Evolutionary conservation across 208 protist species (phyloP).

Genomic region (Novymonas esmeraldas): DNA sequence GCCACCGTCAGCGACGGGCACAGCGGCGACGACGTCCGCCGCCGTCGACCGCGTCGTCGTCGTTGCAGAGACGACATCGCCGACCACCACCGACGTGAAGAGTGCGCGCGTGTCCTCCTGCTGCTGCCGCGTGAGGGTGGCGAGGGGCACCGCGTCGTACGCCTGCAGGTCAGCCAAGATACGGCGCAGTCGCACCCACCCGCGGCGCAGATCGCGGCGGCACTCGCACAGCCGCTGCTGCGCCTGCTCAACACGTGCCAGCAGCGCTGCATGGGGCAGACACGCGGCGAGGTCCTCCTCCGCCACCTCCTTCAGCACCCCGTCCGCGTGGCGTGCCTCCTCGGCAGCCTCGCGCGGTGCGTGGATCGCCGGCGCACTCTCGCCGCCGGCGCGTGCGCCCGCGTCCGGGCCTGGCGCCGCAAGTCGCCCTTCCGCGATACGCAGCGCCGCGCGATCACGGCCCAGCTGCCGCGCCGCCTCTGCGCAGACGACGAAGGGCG

Average conservation of each 20-base stretch:
- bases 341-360: too few species aligned
- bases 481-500: conserved; percentile 38
- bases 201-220: conserved; percentile 5
- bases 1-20: too few species aligned
- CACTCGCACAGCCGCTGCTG: background rate
- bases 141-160: conserved; percentile 22
- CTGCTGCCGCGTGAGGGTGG: conserved; percentile 13
- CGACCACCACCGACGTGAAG: conserved; percentile 10
- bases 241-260: conserved; percentile 17
- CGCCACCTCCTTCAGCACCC: too few species aligned
- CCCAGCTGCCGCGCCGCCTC: conserved; percentile 41
- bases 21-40: background rate
- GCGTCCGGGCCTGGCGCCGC: background rate
- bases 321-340: too few species aligned
- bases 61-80: background rate
- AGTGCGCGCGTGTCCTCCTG: conserved; percentile 3
- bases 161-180: conserved; percentile 17
- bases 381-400: too few species aligned
- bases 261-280: background rate
- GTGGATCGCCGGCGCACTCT: too few species aligned
- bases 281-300: background rate
- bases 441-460: conserved; percentile 10
- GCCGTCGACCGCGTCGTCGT: background rate
- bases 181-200: conserved; percentile 24
- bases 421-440: conserved; percentile 8